phyloP scores from a whole-genome alignment of 495 filamentous ascomycete genomes.

The Penicillium manginii region DNA sequence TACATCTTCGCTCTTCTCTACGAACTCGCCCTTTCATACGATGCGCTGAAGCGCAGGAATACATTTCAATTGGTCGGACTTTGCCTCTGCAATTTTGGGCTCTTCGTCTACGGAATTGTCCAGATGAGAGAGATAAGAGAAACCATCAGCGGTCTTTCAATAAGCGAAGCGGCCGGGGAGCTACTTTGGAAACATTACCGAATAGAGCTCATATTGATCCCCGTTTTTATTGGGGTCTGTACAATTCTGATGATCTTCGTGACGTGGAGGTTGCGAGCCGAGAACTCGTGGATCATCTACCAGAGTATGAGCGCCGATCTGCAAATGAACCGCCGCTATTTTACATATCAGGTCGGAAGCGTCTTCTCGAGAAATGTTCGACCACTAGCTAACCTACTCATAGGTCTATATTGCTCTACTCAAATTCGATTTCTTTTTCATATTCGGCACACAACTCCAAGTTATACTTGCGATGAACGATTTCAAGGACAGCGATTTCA shows the following conservation, averaged over 20 bases:
- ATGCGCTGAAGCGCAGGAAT: conserved; percentile 27
- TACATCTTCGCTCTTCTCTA: conserved; percentile 31
- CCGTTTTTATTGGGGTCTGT: conserved; percentile 21
- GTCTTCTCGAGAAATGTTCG: background rate
- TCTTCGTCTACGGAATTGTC: conserved; percentile 24
- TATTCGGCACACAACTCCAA: conserved; percentile 27
- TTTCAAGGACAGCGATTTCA: conserved; percentile 12
- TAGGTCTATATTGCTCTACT: conserved; percentile 27
- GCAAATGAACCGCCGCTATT: conserved; percentile 25
- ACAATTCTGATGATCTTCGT: conserved; percentile 21
- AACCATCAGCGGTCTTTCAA: conserved; percentile 13
- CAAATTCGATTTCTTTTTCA: conserved; percentile 29
- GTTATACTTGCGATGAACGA: conserved; percentile 17
- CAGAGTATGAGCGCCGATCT: conserved; percentile 24
- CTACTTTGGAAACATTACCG: conserved; percentile 10
- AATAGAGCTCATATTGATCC: conserved; percentile 24
- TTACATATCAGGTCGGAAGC: conserved; percentile 19
- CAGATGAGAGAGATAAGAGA: conserved; percentile 25
- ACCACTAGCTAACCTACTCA: background rate
- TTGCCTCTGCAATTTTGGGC: conserved; percentile 26
- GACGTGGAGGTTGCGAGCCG: conserved; percentile 26
- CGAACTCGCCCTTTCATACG: conserved; percentile 26
- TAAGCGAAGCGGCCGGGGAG: background rate
- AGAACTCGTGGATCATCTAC: conserved; percentile 25
- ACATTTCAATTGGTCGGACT: conserved; percentile 26